Evolutionary conservation across 2,329 filamentous ascomycete species (phyloP), one percentile per base, ranked within the genome.

Genomic region (Aspergillus transmontanensis): DNA sequence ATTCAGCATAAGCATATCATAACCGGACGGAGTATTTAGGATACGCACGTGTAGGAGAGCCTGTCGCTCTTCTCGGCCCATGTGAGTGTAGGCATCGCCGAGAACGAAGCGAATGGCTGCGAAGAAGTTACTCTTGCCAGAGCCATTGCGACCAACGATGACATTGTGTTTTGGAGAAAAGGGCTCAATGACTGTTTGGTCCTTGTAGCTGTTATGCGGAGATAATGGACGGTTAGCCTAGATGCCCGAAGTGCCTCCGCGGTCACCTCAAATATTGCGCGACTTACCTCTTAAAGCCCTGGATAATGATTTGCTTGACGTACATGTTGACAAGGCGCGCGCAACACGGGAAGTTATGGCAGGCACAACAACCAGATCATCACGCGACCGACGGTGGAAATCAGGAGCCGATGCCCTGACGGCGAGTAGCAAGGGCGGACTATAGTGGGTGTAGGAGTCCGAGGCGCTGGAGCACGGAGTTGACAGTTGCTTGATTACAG

Each of bases 251-350:
- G 0, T 10, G 14, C 9, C 23, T 6, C 28, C 28, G 9, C 3
- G 2, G 16, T n/a, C 28, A 51, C 26, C n/a, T 14, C 10, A 23
- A 1, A n/a, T 32, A 19, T 50, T 16, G 41, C 51, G 58, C 34
- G 61, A 75, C 80, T 70, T 80, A 96, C 93, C 93, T 97, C 83
- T 99, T 99, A 83, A 99, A 99, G 88, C 95, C 95, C 80, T 99
- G 95, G 77, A 99, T 98, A 80, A 97, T 98, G 79, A 98, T 97
- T 84, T 99, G 95, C 81, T 99, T 99, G 86, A 99, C 97, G 84
- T 96, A 95, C 94, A 97, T 97, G 72, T 77, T 85, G 78, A 68
- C 66, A 64, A 68, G 53, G 64, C 55, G 69, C 66, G 73, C 69
- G 70, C 66, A 71, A 73, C 70, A 70, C 71, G 71, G 71, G 59